Conservation (phyloP, 1,284 basidiomycete genomes). For the Fomitopsis pinicola region DNA sequence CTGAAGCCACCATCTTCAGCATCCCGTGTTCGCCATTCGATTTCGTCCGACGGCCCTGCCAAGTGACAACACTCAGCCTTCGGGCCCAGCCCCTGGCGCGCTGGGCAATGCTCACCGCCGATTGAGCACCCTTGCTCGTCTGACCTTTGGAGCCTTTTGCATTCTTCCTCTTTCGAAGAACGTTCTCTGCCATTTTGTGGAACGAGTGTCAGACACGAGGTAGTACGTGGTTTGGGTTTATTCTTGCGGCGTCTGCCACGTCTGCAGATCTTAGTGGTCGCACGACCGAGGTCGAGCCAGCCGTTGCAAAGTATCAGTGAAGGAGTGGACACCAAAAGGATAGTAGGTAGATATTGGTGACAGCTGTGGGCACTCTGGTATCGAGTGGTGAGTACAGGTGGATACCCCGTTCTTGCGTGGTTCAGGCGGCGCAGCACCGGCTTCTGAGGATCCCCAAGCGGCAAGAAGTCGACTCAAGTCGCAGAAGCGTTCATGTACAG, state of each 20-base stretch:
- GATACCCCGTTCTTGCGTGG: not conserved
- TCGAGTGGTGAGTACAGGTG: not conserved
- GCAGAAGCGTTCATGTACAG: no score
- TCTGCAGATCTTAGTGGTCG: not conserved
- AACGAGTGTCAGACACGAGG: not conserved
- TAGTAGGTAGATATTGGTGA: not conserved
- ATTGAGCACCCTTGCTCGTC: not conserved
- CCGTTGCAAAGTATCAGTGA: not conserved
- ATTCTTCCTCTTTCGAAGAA: constrained; percentile 5
- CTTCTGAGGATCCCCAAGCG: no score
- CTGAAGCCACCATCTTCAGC: constrained; percentile 1
- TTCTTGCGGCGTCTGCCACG: not conserved
- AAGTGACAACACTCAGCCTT: not conserved
- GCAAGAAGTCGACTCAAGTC: no score
- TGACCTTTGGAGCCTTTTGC: not conserved
- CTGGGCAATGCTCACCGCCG: not conserved
- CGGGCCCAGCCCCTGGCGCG: not conserved
- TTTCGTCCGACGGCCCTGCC: not conserved
- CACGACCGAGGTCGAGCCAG: not conserved
- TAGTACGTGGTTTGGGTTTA: not conserved
- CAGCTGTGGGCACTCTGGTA: no score
- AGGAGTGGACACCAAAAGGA: not conserved
- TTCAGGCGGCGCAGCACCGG: not conserved
- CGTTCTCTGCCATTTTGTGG: not conserved
- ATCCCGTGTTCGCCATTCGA: not conserved